A percentile compares a stretch with the other conserved stretches of the same genome.
phyloP scores from a whole-genome alignment of 2,329 filamentous ascomycete species.

The Monilinia laxa region DNA sequence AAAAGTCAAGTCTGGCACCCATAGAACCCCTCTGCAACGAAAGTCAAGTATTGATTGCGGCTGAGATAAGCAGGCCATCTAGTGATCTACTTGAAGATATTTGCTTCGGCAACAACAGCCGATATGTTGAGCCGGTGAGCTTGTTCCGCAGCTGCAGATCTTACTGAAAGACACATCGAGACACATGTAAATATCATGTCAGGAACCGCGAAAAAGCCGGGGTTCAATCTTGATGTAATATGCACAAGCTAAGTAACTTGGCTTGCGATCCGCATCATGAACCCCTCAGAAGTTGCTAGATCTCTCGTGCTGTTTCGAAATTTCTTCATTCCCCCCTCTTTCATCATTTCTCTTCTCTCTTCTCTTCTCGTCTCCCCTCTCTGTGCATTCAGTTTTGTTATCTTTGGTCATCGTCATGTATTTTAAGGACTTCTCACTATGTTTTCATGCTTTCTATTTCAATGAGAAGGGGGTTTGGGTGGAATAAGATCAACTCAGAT shows the following conservation, averaged over 20 bases:
- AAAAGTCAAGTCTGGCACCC: background rate
- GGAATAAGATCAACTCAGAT: too few species aligned
- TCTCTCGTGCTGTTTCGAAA: background rate
- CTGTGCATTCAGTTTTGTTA: background rate
- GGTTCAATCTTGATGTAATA: background rate
- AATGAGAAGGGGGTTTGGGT: too few species aligned
- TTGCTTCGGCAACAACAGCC: conserved; percentile 4
- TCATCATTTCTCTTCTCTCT: background rate
- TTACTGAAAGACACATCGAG: background rate
- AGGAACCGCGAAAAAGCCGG: background rate
- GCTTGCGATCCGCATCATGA: too few species aligned
- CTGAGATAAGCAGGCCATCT: background rate
- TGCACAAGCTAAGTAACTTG: background rate
- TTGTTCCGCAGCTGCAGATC: background rate
- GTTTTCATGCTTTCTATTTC: too few species aligned
- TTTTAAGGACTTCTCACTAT: too few species aligned
- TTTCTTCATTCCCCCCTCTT: too few species aligned
- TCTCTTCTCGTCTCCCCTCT: background rate
- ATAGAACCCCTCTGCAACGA: background rate
- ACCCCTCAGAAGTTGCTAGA: background rate
- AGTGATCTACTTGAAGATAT: background rate
- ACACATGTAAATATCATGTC: conserved; percentile 2
- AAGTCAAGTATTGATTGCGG: background rate
- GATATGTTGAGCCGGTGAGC: conserved; percentile 6
- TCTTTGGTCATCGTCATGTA: too few species aligned